These are phyloP conservation scores for Arthrobotrys entomopaga DNA, from an alignment of 2,329 filamentous ascomycete genomes.

Conservation along the genomic window DNA sequence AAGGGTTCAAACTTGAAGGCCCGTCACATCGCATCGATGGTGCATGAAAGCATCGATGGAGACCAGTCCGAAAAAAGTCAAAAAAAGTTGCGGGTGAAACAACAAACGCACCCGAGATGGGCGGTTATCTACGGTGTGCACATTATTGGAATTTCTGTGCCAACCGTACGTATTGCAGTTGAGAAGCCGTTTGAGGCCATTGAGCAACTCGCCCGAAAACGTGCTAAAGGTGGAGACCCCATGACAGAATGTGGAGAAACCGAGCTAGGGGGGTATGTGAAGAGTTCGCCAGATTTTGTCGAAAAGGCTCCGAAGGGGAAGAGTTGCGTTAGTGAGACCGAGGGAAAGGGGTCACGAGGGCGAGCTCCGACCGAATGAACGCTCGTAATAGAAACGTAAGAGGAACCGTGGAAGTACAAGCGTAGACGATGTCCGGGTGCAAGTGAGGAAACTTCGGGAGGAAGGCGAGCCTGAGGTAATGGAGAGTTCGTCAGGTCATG, in stretches of 20 bases:
- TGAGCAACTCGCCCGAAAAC: constrained; percentile 33
- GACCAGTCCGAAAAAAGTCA: constrained; percentile 2
- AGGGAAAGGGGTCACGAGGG: constrained; percentile 44
- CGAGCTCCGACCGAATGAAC: constrained; percentile 35
- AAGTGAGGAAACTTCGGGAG: constrained; percentile 25
- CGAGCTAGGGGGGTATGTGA: constrained; percentile 32
- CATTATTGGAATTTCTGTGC: not conserved
- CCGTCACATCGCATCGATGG: constrained; percentile 27
- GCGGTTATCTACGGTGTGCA: constrained; percentile 51
- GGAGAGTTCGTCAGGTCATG: not conserved
- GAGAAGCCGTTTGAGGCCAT: constrained; percentile 33
- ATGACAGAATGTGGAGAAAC: constrained; percentile 43
- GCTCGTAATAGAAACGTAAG: constrained; percentile 55
- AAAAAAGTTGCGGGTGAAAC: constrained; percentile 34
- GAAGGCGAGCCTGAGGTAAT: constrained; percentile 16
- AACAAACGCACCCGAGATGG: constrained; percentile 33
- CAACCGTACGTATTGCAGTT: not conserved
- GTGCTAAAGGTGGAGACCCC: constrained; percentile 42
- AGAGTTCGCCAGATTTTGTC: constrained; percentile 40
- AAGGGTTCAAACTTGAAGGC: constrained; percentile 9
- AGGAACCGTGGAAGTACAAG: constrained; percentile 45
- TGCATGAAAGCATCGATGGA: constrained; percentile 18
- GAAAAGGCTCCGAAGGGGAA: constrained; percentile 55
- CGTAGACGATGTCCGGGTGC: constrained; percentile 34
- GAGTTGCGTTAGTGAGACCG: constrained; percentile 41